These are phyloP conservation scores for Rhodotorula mucilaginosa DNA, from an alignment of 1,284 basidiomycete species.

Conservation along the genomic window DNA sequence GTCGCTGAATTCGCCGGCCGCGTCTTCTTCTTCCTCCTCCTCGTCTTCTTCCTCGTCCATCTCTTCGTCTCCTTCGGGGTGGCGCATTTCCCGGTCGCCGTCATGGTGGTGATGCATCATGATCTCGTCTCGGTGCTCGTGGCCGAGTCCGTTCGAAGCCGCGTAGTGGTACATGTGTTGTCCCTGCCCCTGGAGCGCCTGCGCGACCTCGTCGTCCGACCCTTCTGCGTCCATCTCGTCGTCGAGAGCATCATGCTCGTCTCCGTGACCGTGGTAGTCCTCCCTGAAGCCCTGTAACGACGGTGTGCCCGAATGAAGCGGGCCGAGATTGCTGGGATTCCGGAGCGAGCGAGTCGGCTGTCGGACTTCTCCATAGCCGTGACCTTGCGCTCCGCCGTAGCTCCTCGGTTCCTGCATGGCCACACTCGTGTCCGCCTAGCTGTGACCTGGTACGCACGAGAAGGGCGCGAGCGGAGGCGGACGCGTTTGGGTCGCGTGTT, in stretches of 20 bases:
- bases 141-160: not conserved
- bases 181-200: slow-evolving; percentile 1
- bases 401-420: too few species aligned
- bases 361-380: too few species aligned
- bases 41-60: slow-evolving; percentile 10
- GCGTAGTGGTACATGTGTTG: slow-evolving; percentile 7
- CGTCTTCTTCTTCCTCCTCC: slow-evolving; percentile 29
- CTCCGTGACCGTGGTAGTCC: not conserved
- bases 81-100: not conserved
- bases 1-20: slow-evolving; percentile 45
- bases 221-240: not conserved
- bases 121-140: not conserved
- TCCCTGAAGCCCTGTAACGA: not conserved
- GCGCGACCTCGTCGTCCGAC: slow-evolving; percentile 12
- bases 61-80: not conserved
- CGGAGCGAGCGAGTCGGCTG: not conserved
- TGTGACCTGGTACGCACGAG: too few species aligned
- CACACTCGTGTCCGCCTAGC: too few species aligned
- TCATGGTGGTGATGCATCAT: not conserved
- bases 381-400: too few species aligned
- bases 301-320: not conserved
- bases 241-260: not conserved
- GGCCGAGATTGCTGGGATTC: not conserved
- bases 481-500: too few species aligned
- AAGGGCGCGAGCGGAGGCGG: too few species aligned